Percentiles rank a stretch among this genome's conserved stretches.
Conservation (phyloP, 257 asterid genomes). For the Plectranthus barbatus region DNA sequence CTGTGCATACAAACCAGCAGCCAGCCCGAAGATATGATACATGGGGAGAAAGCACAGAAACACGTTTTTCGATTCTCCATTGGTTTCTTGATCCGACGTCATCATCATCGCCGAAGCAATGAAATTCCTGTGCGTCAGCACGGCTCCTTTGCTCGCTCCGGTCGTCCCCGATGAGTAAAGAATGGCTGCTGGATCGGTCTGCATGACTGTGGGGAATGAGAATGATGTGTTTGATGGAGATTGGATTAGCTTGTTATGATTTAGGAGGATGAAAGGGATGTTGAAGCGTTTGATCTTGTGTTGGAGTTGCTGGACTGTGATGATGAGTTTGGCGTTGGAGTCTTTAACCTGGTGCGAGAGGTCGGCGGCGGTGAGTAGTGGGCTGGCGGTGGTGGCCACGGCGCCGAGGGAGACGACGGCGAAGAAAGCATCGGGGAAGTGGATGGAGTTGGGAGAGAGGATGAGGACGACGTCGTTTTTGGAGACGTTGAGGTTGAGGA, state of each 20-base stretch:
- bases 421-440: slow-evolving; percentile 22
- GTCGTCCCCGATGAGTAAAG: slow-evolving; percentile 35
- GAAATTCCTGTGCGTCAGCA: slow-evolving; percentile 31
- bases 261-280: slow-evolving; percentile 17
- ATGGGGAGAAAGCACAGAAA: slow-evolving; percentile 28
- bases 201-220: not conserved
- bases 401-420: slow-evolving; percentile 25
- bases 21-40: slow-evolving; percentile 27
- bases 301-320: slow-evolving; percentile 23
- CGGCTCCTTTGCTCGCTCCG: slow-evolving; percentile 27
- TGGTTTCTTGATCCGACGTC: slow-evolving; percentile 19
- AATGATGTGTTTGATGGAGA: not conserved
- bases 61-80: not conserved
- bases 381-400: slow-evolving; percentile 25
- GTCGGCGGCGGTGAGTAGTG: slow-evolving; percentile 16
- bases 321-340: slow-evolving; percentile 20
- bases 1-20: slow-evolving; percentile 23
- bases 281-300: slow-evolving; percentile 21
- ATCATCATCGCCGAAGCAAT: slow-evolving; percentile 21
- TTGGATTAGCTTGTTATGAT: not conserved
- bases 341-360: slow-evolving; percentile 25
- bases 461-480: slow-evolving; percentile 23
- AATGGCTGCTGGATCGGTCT: slow-evolving; percentile 25
- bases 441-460: slow-evolving; percentile 27
- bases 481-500: slow-evolving; percentile 21